A percentile compares a stretch with the other conserved stretches of the same genome.
phyloP scores from a whole-genome alignment of 2,329 filamentous ascomycete species.

The Hymenoscyphus salicellus region DNA sequence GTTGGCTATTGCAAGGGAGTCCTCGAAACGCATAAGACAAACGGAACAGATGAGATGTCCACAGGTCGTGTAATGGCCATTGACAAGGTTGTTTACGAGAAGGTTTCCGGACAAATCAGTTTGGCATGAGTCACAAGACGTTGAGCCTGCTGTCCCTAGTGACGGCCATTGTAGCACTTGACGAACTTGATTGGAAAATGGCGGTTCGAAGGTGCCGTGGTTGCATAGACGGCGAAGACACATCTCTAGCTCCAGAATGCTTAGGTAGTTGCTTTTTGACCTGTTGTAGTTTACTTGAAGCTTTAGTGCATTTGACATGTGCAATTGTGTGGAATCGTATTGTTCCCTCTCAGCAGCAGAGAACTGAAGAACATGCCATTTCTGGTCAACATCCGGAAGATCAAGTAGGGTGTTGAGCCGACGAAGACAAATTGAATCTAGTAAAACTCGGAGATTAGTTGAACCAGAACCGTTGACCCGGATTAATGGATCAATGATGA shows the following conservation, averaged over 20 bases:
- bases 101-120: constrained; percentile 4
- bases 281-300: constrained; percentile 10
- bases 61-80: constrained; percentile 16
- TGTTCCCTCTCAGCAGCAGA: constrained; percentile 29
- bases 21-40: constrained; percentile 14
- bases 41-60: constrained; percentile 19
- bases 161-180: not conserved
- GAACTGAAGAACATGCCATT: constrained; percentile 35
- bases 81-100: constrained; percentile 5
- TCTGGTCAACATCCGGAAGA: constrained; percentile 35
- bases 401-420: constrained; percentile 42
- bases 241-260: constrained; percentile 19
- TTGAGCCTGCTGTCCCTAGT: constrained; percentile 10
- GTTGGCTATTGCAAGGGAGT: constrained; percentile 1
- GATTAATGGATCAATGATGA: constrained; percentile 25
- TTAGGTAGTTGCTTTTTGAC: constrained; percentile 11
- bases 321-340: constrained; percentile 7
- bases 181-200: not conserved
- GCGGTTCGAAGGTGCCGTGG: constrained; percentile 19
- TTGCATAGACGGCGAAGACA: constrained; percentile 21
- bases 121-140: constrained; percentile 13
- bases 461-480: constrained; percentile 27
- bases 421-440: constrained; percentile 42
- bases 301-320: constrained; percentile 13
- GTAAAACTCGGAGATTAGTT: constrained; percentile 36